Evolutionary conservation across 129 eudicot genomes (phyloP), one percentile per base, ranked within the genome.

Genomic region (Artemisia annua): DNA sequence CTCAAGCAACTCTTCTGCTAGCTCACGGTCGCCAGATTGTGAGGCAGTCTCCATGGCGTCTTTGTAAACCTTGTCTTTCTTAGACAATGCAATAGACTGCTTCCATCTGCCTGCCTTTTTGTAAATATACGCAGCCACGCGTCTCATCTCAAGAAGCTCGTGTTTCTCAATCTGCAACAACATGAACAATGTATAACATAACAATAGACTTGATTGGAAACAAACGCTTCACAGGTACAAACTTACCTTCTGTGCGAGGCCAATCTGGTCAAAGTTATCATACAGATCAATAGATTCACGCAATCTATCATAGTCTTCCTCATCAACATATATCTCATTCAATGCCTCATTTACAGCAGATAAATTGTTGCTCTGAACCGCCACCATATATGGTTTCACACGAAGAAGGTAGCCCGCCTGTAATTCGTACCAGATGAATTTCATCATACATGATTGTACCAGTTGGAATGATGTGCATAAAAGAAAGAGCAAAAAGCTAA

Each of bases 11-110:
- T 87, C 96, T 85, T 92, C 97, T 32, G 97, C 97, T 56, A 92
- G 87, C 83, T 92, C 97, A 73, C 97, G 89, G 59, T 92, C 96
- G 6, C 97, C 97, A 73, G 97, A 92, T 56, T 92, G 97, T 19
- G 97, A 92, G 20, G 94, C 92, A 28, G 97, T 92, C 82, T 92
- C 97, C 97, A 92, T 92, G 44, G 96, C 96, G 73, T 92, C 97
- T 77, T 88, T 92, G 82, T 88, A 92, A 56, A 89, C 87, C 61
- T 87, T 92, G 63, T 92, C 93, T 76, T 89, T 92, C 89, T 92
- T 92, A 46, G 97, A 92, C 81, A 89, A 77, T 26, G 93, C 94
- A 87, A 92, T 92, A 11, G 97, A 92, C 72, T 83, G 97, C 96
- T 89, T 92, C 97, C 97, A 92, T 73, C 97, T 83, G 16, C 97